A percentile compares a stretch with the other conserved stretches of the same genome.
Evolutionary conservation across 768 basidiomycete genomes (phyloP).

Genomic region (Macrocybe gigantea): DNA sequence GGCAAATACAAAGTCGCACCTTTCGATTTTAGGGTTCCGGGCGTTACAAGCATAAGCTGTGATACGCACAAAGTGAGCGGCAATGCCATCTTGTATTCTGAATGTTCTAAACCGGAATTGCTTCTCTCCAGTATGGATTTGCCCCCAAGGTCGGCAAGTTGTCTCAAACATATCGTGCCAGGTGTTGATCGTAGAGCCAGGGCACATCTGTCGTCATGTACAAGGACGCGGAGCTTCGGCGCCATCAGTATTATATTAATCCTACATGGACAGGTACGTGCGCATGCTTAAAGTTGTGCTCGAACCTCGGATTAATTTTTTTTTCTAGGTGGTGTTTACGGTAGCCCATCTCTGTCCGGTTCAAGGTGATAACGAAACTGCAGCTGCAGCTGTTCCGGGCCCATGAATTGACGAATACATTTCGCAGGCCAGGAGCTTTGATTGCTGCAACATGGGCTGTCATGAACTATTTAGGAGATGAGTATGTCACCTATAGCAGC

Average conservation of each 20-base stretch:
- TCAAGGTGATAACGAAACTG: conserved; percentile 57
- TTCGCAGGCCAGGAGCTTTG: conserved; percentile 74
- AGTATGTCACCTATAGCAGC: conserved; percentile 40
- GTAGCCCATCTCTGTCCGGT: conserved; percentile 83
- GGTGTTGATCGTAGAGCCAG: conserved; percentile 26
- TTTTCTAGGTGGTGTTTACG: conserved; percentile 75
- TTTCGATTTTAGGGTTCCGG: conserved; percentile 88
- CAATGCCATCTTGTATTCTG: neutral
- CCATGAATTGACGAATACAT: neutral
- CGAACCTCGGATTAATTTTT: neutral
- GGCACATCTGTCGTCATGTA: conserved; percentile 97
- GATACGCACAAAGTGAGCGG: conserved; percentile 83
- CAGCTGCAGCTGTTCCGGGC: neutral
- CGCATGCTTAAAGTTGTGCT: neutral
- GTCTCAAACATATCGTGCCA: too few relatives aligned
- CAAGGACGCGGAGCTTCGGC: conserved; percentile 65
- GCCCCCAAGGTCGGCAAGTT: conserved; percentile 68
- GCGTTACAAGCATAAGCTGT: conserved; percentile 93
- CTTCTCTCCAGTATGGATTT: conserved; percentile 71
- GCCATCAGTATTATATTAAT: conserved; percentile 83
- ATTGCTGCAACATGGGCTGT: conserved; percentile 97
- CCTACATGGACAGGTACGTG: conserved; percentile 69
- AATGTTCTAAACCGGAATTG: neutral
- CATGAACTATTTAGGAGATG: conserved; percentile 86
- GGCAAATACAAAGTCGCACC: conserved; percentile 55